Conservation (phyloP, 2,329 filamentous ascomycete genomes). For the Stemphylium beticola region DNA sequence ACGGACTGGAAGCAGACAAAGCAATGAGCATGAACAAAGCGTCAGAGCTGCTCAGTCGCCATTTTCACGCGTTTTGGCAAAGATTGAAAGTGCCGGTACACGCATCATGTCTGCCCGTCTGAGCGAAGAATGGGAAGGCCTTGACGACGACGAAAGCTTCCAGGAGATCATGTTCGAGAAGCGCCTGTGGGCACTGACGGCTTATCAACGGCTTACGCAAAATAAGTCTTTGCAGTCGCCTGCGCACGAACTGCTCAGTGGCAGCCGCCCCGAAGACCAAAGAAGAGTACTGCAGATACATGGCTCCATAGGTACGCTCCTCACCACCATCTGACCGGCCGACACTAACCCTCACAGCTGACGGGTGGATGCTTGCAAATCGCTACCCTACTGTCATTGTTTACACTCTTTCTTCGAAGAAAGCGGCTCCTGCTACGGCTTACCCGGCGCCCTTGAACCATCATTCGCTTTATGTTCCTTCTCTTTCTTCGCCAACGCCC, state of each 20-base stretch:
- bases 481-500: slow-evolving; percentile 27
- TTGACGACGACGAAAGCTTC: slow-evolving; percentile 34
- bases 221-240: slow-evolving; percentile 37
- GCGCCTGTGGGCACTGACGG: slow-evolving; percentile 35
- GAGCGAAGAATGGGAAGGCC: slow-evolving; percentile 37
- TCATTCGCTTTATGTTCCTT: slow-evolving; percentile 34
- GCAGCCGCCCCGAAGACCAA: slow-evolving; percentile 29
- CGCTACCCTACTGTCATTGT: slow-evolving; percentile 33
- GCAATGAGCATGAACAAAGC: slow-evolving; percentile 19
- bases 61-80: slow-evolving; percentile 31
- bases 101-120: slow-evolving; percentile 34
- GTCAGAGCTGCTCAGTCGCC: slow-evolving; percentile 24
- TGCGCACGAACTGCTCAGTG: slow-evolving; percentile 30
- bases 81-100: slow-evolving; percentile 34
- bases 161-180: slow-evolving; percentile 38
- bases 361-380: slow-evolving; percentile 36
- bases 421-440: slow-evolving; percentile 25
- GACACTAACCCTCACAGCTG: slow-evolving; percentile 21
- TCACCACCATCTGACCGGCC: neutral
- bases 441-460: slow-evolving; percentile 37
- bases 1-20: slow-evolving; percentile 28
- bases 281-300: slow-evolving; percentile 33
- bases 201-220: slow-evolving; percentile 36
- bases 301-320: slow-evolving; percentile 29
- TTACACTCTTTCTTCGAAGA: slow-evolving; percentile 33